Evolutionary conservation across 306 rosid species (phyloP).

Genomic region (Prunus mongolica): DNA sequence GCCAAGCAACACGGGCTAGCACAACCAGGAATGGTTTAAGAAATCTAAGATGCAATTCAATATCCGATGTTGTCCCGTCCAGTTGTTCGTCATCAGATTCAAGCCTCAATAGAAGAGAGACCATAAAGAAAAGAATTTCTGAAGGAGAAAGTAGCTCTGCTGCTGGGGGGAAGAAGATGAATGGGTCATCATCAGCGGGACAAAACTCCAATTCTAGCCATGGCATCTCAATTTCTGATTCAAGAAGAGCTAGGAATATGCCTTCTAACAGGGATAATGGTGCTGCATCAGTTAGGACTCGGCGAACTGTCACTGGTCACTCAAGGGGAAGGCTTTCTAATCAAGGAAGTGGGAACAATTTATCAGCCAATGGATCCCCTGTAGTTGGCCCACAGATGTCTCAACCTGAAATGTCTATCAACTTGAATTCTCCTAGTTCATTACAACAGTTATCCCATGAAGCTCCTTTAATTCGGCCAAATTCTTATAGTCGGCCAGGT

Average conservation of each 20-base stretch:
- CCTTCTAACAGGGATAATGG: slow-evolving; percentile 51
- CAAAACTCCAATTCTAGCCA: slow-evolving; percentile 43
- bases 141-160: slow-evolving; percentile 86
- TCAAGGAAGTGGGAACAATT: slow-evolving; percentile 51
- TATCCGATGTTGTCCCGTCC: slow-evolving; percentile 64
- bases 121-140: slow-evolving; percentile 51
- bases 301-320: slow-evolving; percentile 45
- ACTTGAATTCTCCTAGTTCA: slow-evolving; percentile 41
- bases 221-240: slow-evolving; percentile 70
- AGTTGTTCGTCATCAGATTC: slow-evolving; percentile 58
- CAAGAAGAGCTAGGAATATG: slow-evolving; percentile 54
- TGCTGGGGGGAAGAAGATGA: slow-evolving; percentile 71
- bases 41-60: slow-evolving; percentile 73
- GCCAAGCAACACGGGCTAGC: slow-evolving; percentile 45
- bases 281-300: slow-evolving; percentile 52
- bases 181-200: slow-evolving; percentile 50
- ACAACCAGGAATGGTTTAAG: slow-evolving; percentile 68
- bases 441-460: slow-evolving; percentile 40
- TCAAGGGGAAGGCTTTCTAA: slow-evolving; percentile 52
- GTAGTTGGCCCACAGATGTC: slow-evolving; percentile 39
- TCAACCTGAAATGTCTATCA: slow-evolving; percentile 32
- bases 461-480: slow-evolving; percentile 36
- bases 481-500: slow-evolving; percentile 50
- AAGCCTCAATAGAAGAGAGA: slow-evolving; percentile 46
- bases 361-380: slow-evolving; percentile 34